These are phyloP conservation scores for Aspergillus brasiliensis DNA, from an alignment of 2,329 filamentous ascomycete species.

Conservation along the genomic window DNA sequence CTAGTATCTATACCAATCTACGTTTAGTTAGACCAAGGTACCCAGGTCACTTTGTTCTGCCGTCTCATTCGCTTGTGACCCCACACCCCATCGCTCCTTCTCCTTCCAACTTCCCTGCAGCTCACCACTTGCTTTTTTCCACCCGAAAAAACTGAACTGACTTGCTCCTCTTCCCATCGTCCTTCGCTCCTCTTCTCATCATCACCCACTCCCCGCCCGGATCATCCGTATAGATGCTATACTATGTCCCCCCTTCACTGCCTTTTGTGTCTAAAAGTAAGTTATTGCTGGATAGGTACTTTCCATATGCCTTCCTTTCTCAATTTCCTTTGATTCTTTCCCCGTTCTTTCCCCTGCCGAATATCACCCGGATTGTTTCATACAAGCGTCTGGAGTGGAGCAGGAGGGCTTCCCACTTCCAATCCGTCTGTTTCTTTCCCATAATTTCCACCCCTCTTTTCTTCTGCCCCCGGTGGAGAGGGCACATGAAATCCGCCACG, in stretches of 20 bases:
- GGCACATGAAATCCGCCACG: slow-evolving; percentile 13
- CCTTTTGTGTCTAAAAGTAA: too few relatives aligned
- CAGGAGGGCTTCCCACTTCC: slow-evolving; percentile 6
- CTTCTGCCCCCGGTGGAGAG: slow-evolving; percentile 8
- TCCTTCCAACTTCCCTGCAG: not conserved
- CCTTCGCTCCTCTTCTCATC: not conserved
- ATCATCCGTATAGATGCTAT: too few relatives aligned
- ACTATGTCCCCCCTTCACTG: too few relatives aligned
- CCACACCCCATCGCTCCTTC: not conserved
- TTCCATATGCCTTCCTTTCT: not conserved
- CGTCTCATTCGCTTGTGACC: not conserved
- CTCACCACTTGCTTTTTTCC: not conserved
- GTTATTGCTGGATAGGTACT: not conserved
- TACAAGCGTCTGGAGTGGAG: slow-evolving; percentile 21
- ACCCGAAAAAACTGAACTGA: not conserved
- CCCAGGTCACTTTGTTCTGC: not conserved
- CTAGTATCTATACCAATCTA: too few relatives aligned
- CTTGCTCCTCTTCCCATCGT: not conserved
- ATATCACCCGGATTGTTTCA: slow-evolving; percentile 21
- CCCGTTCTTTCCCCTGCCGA: slow-evolving; percentile 1
- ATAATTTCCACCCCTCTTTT: slow-evolving; percentile 5
- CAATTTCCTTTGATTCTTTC: not conserved
- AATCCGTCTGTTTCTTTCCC: slow-evolving; percentile 3
- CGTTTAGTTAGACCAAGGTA: not conserved
- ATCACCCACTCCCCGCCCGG: not conserved